Percentiles rank a stretch among this genome's conserved stretches.
phyloP scores from a whole-genome alignment of 2,329 filamentous ascomycete genomes.

The Sporothrix variecibatus region DNA sequence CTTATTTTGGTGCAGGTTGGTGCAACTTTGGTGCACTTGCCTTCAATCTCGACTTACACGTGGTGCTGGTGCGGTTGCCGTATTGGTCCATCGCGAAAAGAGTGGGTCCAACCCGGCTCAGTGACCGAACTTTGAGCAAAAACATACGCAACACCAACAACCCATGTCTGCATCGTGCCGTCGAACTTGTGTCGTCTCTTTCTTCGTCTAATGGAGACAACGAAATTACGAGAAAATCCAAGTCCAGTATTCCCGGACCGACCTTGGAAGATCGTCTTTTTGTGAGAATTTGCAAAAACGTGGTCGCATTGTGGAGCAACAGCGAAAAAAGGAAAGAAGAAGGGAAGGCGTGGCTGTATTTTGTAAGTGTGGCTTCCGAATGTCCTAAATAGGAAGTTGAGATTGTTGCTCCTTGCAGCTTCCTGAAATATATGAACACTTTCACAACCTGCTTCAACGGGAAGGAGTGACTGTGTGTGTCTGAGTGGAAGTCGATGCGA shows the following conservation, averaged over 20 bases:
- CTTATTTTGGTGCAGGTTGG: neutral
- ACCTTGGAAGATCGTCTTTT: neutral
- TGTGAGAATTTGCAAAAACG: constrained; percentile 3
- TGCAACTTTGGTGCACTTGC: neutral
- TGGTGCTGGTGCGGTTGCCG: constrained; percentile 22
- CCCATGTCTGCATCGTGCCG: neutral
- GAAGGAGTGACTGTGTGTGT: neutral
- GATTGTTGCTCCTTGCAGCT: neutral
- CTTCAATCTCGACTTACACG: constrained; percentile 21
- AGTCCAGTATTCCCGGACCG: neutral
- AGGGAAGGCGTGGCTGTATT: neutral
- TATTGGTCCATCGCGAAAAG: constrained; percentile 18
- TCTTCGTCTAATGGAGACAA: neutral
- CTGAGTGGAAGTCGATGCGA: too few relatives aligned
- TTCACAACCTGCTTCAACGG: neutral
- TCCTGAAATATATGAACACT: constrained; percentile 1
- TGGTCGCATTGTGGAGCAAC: neutral
- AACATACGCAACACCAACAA: neutral
- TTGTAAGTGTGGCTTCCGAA: neutral
- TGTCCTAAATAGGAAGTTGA: constrained; percentile 12
- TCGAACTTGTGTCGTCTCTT: neutral
- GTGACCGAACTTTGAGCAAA: neutral
- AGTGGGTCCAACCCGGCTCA: neutral
- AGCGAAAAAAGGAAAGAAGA: too few relatives aligned
- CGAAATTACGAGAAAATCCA: neutral